A percentile compares a stretch with the other conserved stretches of the same genome.
Evolutionary conservation across 2,329 filamentous ascomycete genomes (phyloP).

Genomic region (Chaetomiaceae sp.): DNA sequence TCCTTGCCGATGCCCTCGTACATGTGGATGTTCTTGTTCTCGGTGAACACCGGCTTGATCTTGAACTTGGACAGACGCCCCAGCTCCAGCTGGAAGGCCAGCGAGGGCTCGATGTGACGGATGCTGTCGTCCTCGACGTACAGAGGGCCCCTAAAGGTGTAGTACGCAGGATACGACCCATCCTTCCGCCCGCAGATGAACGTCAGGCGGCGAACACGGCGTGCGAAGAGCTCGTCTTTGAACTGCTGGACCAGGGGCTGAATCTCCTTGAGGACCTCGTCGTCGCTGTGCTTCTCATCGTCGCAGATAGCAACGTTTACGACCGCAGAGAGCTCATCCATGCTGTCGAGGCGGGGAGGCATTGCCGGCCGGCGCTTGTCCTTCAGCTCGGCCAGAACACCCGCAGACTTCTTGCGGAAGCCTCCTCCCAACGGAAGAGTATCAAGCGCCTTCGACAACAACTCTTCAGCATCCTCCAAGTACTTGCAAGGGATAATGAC

Average conservation of each 20-base stretch:
- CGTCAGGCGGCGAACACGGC: constrained; percentile 80
- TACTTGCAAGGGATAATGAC: constrained; percentile 91
- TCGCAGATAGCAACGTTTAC: constrained; percentile 89
- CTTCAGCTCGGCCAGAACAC: constrained; percentile 65
- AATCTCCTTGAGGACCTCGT: constrained; percentile 72
- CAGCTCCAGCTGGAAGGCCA: constrained; percentile 98
- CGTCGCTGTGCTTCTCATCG: constrained; percentile 75
- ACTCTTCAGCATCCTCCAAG: constrained; percentile 88
- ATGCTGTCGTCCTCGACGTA: constrained; percentile 93
- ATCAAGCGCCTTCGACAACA: constrained; percentile 77
- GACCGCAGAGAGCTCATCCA: constrained; percentile 82
- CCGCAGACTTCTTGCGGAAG: constrained; percentile 50
- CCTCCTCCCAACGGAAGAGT: constrained; percentile 56
- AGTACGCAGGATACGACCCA: constrained; percentile 93
- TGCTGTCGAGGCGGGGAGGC: constrained; percentile 47
- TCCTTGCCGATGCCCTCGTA: constrained; percentile 96
- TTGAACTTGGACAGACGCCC: constrained; percentile 92
- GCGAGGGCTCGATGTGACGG: constrained; percentile 90
- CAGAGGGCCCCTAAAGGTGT: constrained; percentile 88
- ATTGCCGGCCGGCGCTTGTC: constrained; percentile 61
- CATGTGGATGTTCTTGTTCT: constrained; percentile 98
- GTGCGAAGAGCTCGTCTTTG: constrained; percentile 76
- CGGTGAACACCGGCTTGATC: constrained; percentile 96
- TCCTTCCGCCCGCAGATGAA: constrained; percentile 96
- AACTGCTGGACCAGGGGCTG: constrained; percentile 67